phyloP scores from a whole-genome alignment of 108 stramenopile species.

The Pseudonitzschia multiseries region DNA sequence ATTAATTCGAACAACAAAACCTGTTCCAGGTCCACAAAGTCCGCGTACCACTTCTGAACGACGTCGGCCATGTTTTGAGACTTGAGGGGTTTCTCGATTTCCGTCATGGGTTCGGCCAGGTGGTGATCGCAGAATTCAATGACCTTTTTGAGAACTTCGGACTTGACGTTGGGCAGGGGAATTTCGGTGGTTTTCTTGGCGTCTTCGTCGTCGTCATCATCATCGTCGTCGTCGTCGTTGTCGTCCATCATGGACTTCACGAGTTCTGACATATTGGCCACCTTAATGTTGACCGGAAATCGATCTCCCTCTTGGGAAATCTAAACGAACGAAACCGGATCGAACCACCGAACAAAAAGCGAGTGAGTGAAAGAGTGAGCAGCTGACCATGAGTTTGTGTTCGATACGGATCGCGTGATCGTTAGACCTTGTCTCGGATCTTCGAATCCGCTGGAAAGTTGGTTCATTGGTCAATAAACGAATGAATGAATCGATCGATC shows the following conservation, averaged over 20 bases:
- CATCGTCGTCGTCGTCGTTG: conserved; percentile 78
- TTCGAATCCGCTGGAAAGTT: neutral
- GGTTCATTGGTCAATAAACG: too few species aligned
- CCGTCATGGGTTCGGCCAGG: conserved; percentile 93
- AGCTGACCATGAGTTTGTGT: neutral
- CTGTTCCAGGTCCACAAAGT: conserved; percentile 97
- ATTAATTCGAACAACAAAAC: conserved; percentile 98
- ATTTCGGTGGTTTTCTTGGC: conserved; percentile 76
- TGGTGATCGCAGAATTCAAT: conserved; percentile 98
- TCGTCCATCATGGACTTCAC: conserved; percentile 98
- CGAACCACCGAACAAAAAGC: neutral
- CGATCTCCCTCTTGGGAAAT: conserved; percentile 95
- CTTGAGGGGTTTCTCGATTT: conserved; percentile 99
- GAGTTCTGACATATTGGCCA: conserved; percentile 97
- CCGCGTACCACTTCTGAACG: conserved; percentile 99
- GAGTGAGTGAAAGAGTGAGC: neutral
- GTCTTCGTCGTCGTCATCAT: conserved; percentile 54
- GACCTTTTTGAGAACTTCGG: conserved; percentile 92
- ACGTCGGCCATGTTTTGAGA: conserved; percentile 95
- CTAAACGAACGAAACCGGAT: conserved; percentile 26
- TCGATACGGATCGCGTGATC: neutral
- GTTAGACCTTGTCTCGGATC: neutral
- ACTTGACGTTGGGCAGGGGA: conserved; percentile 98
- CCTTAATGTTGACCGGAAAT: conserved; percentile 87
- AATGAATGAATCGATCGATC: too few species aligned